A percentile compares a stretch with the other conserved stretches of the same genome.
These are phyloP conservation scores for Serpula lacrymans DNA, from an alignment of 768 basidiomycete genomes.

Conservation along the genomic window DNA sequence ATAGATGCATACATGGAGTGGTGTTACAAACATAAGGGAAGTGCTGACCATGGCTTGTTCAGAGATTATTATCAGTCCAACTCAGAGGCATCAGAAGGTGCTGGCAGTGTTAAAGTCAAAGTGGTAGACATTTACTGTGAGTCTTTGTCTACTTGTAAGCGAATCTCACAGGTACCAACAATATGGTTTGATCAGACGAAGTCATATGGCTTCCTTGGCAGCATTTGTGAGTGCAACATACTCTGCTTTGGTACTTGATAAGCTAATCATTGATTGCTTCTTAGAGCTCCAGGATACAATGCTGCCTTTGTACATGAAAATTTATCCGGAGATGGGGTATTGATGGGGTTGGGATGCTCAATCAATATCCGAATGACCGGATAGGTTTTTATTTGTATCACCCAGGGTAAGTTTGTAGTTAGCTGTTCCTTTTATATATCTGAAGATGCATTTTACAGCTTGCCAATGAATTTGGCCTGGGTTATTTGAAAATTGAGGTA, in stretches of 20 bases:
- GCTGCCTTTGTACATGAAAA: slow-evolving; percentile 33
- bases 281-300: too few relatives aligned
- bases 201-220: slow-evolving; percentile 27
- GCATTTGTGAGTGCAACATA: slow-evolving; percentile 35
- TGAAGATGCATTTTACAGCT: slow-evolving; percentile 35
- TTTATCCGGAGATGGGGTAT: slow-evolving; percentile 25
- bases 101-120: too few relatives aligned
- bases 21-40: neutral
- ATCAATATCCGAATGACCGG: slow-evolving; percentile 24
- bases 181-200: neutral
- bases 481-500: slow-evolving; percentile 32
- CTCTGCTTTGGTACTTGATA: too few relatives aligned
- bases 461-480: slow-evolving; percentile 33
- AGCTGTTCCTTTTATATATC: slow-evolving; percentile 37
- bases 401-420: slow-evolving; percentile 14
- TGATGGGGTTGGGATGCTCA: too few relatives aligned
- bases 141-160: neutral
- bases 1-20: slow-evolving; percentile 3
- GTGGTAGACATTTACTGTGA: slow-evolving; percentile 3
- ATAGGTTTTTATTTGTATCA: slow-evolving; percentile 9
- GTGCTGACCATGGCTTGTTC: neutral
- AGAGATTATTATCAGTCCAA: too few relatives aligned
- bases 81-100: neutral
- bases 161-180: neutral
- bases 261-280: too few relatives aligned